phyloP scores from a whole-genome alignment of 495 filamentous ascomycete species.

The Xanthoparmelia taractica region DNA sequence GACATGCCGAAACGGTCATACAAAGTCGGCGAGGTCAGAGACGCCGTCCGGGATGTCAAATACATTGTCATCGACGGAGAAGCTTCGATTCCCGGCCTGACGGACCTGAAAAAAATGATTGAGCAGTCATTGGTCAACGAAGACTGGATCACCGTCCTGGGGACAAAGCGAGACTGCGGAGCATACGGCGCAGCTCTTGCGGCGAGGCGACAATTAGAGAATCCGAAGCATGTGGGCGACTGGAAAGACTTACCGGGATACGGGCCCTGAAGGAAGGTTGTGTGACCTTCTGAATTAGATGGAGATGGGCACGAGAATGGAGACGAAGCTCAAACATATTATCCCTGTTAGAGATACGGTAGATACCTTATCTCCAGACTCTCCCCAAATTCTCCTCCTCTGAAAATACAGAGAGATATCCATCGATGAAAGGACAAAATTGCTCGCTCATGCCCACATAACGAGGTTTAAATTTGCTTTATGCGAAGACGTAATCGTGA shows the following conservation, averaged over 20 bases:
- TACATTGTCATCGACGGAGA: neutral
- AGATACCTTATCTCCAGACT: no score
- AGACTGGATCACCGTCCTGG: neutral
- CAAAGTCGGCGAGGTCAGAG: no score
- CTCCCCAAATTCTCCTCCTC: no score
- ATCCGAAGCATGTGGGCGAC: neutral
- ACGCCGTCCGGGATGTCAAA: neutral
- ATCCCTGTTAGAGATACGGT: no score
- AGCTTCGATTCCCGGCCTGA: accelerated
- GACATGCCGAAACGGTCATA: no score
- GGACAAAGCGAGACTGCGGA: neutral
- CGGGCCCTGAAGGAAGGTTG: neutral
- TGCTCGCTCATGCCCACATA: no score
- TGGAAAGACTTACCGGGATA: neutral
- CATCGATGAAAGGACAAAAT: no score
- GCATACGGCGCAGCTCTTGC: neutral
- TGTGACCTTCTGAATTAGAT: no score
- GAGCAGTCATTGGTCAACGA: neutral
- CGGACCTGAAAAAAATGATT: neutral
- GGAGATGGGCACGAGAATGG: neutral
- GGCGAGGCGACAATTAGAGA: neutral
- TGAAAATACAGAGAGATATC: no score
- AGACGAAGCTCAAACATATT: no score
- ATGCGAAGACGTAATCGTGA: no score
- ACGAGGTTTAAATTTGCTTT: no score